Percentiles rank a stretch among this genome's conserved stretches.
phyloP scores from a whole-genome alignment of 1,139 yeast genomes.

The Ogataea hybrid region DNA sequence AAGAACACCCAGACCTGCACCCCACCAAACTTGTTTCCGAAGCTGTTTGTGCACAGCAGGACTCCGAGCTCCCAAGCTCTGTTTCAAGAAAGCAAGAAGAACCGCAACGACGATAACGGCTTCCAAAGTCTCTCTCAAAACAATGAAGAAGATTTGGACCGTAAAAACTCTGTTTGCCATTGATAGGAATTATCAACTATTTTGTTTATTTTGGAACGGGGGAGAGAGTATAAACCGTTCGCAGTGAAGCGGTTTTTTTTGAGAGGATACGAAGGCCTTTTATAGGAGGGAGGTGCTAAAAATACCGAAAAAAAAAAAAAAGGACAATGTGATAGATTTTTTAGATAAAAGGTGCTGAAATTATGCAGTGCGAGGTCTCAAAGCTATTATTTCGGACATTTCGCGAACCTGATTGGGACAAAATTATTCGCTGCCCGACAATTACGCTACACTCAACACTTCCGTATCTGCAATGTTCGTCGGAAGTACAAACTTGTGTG shows the following conservation, averaged over 20 bases:
- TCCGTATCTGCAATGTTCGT: not conserved
- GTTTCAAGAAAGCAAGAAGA: constrained; percentile 83
- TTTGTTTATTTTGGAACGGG: constrained; percentile 10
- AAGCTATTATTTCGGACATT: constrained; percentile 4
- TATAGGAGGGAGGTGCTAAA: not conserved
- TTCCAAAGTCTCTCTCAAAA: constrained; percentile 86
- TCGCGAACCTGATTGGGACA: not conserved
- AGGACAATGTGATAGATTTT: not conserved
- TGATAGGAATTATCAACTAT: constrained; percentile 4
- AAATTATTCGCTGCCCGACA: not conserved
- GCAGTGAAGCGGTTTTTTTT: not conserved
- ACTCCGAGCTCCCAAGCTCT: constrained; percentile 56
- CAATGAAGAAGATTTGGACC: constrained; percentile 73
- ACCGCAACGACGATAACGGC: constrained; percentile 90
- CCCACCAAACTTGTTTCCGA: constrained; percentile 74
- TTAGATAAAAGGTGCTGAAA: constrained; percentile 1
- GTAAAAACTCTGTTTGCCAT: constrained; percentile 42
- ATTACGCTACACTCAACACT: not conserved
- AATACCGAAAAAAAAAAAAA: not conserved
- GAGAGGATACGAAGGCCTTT: not conserved
- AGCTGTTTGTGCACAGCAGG: constrained; percentile 50
- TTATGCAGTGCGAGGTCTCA: not conserved
- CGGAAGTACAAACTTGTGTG: not conserved
- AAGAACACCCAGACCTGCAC: constrained; percentile 67
- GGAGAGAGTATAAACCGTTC: constrained; percentile 16